These are phyloP conservation scores for Nicotiana undulata DNA, from an alignment of 257 asterid species.

Conservation along the genomic window DNA sequence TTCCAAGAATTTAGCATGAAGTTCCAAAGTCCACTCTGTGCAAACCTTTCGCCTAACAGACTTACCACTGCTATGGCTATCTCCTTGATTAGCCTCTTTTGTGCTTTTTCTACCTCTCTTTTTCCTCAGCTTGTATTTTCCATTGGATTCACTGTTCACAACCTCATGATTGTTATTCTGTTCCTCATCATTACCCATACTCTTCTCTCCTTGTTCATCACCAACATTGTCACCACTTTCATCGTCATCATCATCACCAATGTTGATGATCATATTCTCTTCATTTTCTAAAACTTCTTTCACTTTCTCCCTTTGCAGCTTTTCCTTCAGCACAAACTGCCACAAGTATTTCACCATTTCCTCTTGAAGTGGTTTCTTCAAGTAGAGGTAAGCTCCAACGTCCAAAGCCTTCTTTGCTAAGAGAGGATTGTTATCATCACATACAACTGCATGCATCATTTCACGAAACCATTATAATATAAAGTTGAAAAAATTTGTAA, in stretches of 20 bases:
- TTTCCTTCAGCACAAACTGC: not conserved
- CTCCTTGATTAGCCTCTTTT: not conserved
- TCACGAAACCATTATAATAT: not conserved
- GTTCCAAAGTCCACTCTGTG: constrained; percentile 14
- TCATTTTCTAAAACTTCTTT: not conserved
- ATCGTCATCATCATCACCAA: not conserved
- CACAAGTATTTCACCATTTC: not conserved
- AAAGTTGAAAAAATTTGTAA: too few species aligned
- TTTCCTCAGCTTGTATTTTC: not conserved
- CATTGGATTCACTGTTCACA: not conserved
- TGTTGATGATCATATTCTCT: not conserved
- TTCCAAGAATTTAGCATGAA: constrained; percentile 16
- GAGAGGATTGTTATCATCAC: not conserved
- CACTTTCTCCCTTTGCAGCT: not conserved
- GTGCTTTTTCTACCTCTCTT: not conserved
- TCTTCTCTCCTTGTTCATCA: not conserved
- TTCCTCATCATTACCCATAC: not conserved
- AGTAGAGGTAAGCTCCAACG: not conserved
- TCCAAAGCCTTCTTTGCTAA: not conserved
- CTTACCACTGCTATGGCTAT: not conserved
- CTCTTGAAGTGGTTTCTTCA: not conserved
- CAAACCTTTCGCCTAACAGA: not conserved
- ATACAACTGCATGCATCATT: not conserved
- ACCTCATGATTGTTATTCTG: not conserved
- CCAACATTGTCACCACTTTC: not conserved